phyloP scores from a whole-genome alignment of 1,284 basidiomycete genomes.

The Coniferiporia sulphurascens region DNA sequence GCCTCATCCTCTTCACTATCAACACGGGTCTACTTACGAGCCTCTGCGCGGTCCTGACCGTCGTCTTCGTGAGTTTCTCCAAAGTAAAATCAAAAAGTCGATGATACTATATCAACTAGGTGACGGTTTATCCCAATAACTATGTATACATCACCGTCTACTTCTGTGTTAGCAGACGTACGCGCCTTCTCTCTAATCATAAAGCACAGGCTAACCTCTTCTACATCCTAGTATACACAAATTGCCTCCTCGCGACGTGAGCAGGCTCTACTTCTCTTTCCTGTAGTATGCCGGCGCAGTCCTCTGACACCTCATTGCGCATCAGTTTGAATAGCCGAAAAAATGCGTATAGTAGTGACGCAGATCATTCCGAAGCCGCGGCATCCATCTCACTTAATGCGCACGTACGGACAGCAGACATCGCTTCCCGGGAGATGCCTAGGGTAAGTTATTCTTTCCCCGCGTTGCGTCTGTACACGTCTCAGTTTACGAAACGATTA shows the following conservation, averaged over 20 bases:
- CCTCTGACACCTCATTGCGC: background rate
- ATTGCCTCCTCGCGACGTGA: constrained; percentile 13
- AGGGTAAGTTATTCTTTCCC: background rate
- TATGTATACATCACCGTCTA: constrained; percentile 16
- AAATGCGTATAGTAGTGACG: too few relatives aligned
- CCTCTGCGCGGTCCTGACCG: constrained; percentile 11
- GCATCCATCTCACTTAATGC: too few relatives aligned
- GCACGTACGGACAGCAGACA: too few relatives aligned
- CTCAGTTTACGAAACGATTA: background rate
- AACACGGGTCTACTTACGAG: constrained; percentile 20
- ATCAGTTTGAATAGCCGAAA: constrained; percentile 8
- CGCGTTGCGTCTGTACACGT: background rate
- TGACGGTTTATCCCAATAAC: constrained; percentile 7
- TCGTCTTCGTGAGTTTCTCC: constrained; percentile 11
- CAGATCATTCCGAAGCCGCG: too few relatives aligned
- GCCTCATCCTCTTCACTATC: constrained; percentile 17
- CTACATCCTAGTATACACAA: constrained; percentile 9
- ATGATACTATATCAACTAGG: background rate
- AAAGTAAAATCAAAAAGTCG: too few relatives aligned
- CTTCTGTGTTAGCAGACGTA: constrained; percentile 13
- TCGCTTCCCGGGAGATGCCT: background rate
- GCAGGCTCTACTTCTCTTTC: background rate
- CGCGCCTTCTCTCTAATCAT: background rate
- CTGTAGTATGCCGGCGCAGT: too few relatives aligned
- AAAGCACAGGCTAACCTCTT: background rate